Conservation (phyloP, 192 early-diverging fungal genomes). For the Backusella morwellensis region DNA sequence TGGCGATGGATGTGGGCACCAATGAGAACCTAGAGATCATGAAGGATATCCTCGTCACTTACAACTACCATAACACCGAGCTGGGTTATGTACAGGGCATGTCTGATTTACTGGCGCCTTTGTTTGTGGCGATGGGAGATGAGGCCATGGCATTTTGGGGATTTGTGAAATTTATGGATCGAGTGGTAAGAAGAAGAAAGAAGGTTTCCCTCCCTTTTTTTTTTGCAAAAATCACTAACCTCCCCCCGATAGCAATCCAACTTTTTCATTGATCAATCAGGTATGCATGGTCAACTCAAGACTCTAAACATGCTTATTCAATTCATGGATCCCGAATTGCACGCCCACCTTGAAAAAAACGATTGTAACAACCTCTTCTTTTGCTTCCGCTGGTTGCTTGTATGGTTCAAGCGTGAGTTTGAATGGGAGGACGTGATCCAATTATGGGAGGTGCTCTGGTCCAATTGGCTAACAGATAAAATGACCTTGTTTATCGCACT, state of each 20-base stretch:
- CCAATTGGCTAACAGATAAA: slow-evolving; percentile 67
- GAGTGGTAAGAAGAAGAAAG: slow-evolving; percentile 51
- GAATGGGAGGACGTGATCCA: slow-evolving; percentile 78
- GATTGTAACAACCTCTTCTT: slow-evolving; percentile 92
- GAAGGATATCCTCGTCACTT: slow-evolving; percentile 91
- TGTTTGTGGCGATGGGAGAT: slow-evolving; percentile 86
- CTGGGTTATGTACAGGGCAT: slow-evolving; percentile 95
- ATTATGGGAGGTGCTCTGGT: slow-evolving; percentile 90
- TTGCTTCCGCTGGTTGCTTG: slow-evolving; percentile 96
- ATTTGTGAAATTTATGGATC: slow-evolving; percentile 86
- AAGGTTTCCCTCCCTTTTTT: no score
- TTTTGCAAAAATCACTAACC: no score
- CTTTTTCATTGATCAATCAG: slow-evolving; percentile 89
- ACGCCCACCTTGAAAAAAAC: slow-evolving; percentile 62
- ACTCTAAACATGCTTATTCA: slow-evolving; percentile 78
- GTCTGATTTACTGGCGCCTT: slow-evolving; percentile 91
- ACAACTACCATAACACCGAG: slow-evolving; percentile 81
- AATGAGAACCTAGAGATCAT: slow-evolving; percentile 82
- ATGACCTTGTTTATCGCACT: slow-evolving; percentile 92
- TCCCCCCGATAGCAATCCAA: slow-evolving; percentile 59
- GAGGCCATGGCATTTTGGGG: slow-evolving; percentile 95
- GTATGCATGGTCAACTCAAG: slow-evolving; percentile 87
- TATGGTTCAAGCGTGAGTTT: slow-evolving; percentile 98
- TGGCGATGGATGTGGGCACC: slow-evolving; percentile 48
- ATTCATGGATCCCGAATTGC: slow-evolving; percentile 84